Conservation (phyloP, 768 basidiomycete species). For the Podaxis mareebaensis region DNA sequence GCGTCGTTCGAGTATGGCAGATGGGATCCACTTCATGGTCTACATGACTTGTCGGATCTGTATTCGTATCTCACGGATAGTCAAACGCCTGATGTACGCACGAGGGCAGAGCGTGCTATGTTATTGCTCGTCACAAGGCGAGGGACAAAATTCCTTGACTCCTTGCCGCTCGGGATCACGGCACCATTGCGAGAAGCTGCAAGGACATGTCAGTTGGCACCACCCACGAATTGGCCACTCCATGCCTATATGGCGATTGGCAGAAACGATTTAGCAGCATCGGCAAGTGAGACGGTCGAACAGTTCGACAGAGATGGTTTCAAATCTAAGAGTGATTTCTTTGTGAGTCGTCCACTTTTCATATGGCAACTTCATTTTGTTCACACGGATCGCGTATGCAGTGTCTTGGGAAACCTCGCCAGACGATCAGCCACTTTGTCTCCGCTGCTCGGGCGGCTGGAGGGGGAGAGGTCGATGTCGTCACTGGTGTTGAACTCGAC, state of each 20-base stretch:
- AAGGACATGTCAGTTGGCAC: constrained; percentile 79
- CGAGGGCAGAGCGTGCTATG: constrained; percentile 68
- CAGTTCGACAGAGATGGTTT: constrained; percentile 54
- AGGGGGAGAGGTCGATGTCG: constrained; percentile 53
- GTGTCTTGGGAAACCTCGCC: constrained; percentile 51
- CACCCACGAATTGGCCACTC: constrained; percentile 74
- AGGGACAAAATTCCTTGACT: constrained; percentile 49
- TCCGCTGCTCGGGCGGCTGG: constrained; percentile 50
- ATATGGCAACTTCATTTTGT: not conserved
- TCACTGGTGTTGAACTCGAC: constrained; percentile 73
- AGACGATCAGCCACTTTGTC: constrained; percentile 52
- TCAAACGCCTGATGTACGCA: constrained; percentile 49
- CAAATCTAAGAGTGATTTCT: constrained; percentile 54
- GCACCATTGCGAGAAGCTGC: constrained; percentile 83
- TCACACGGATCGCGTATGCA: constrained; percentile 27
- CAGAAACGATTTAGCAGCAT: constrained; percentile 73
- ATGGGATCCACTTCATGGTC: constrained; percentile 54
- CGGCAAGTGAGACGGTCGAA: constrained; percentile 49
- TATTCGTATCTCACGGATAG: constrained; percentile 64
- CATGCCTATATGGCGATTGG: constrained; percentile 69
- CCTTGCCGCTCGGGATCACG: constrained; percentile 68
- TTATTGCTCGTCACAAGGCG: constrained; percentile 51
- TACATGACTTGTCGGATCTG: constrained; percentile 53
- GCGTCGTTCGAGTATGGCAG: constrained; percentile 64
- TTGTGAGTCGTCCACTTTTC: constrained; percentile 38